Base-by-base conservation (phyloP, 2,329 filamentous ascomycete species). In the Tolypocladium inflatum region DNA sequence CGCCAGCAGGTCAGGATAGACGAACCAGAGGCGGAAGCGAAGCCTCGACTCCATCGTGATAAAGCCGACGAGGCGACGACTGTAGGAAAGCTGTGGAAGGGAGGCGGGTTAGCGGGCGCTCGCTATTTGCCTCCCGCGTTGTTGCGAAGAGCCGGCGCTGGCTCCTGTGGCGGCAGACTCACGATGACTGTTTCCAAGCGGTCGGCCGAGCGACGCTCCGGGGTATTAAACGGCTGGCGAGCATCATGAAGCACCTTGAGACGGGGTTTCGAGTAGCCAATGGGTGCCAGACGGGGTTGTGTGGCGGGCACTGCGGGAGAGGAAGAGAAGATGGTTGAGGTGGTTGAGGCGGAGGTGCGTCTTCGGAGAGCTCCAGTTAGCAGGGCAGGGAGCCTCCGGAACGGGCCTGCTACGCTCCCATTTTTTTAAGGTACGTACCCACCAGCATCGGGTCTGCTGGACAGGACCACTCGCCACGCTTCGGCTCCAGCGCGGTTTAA, bases 171-270 rank as follows among this genome's bases (percentile, higher is more conserved):
- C 23, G 55, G 45, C 15, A 54, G 57, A 74, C 78, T 71, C 75
- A 84, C 82, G 75, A 76, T 62, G 79, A 78, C 65, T 74, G 76
- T 66, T 75, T 79, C 72, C 84, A 80, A 60, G 68, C 60, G 55
- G 78, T 79, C 68, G 83, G 82, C 69, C 81, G 81, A 68, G 77
- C 78, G 69, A 78, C 75, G 66, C 78, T 76, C 72, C 82, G 78
- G 65, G 80, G 77, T 79, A 85, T 79, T 79, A 84, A 78, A 71
- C 82, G 81, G 70, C 77, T 81, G 63, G 81, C 75, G 70, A 86
- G 74, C 84, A 87, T 87, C 61, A 66, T 81, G 71, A 67, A 63
- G 63, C 63, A 62, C 63, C 58, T 64, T 61, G 61, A 59, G 58
- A 55, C 58, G 55, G 55, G 48, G 54, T 43, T 63, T 61, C 62